A percentile compares a stretch with the other conserved stretches of the same genome.
These are phyloP conservation scores for Populus tomentosa DNA, from an alignment of 441 rosid genomes.

Conservation along the genomic window DNA sequence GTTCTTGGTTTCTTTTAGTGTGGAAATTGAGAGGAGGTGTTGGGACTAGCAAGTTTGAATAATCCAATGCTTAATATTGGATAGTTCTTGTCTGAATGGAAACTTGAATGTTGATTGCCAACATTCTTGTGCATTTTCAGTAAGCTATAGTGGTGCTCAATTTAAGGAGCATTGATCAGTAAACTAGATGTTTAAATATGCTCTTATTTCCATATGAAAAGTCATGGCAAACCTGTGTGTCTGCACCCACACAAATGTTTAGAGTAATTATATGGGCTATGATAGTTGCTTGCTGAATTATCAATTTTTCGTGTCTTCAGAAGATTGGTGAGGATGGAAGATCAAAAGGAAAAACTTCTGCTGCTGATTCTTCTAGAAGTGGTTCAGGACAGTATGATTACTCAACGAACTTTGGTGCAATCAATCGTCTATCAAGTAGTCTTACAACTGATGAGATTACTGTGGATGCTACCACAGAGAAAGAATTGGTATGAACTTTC, in stretches of 20 bases:
- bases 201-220: not conserved
- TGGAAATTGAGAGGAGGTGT: not conserved
- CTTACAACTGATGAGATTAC: constrained; percentile 35
- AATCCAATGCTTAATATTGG: not conserved
- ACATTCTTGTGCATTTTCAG: not conserved
- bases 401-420: constrained; percentile 31
- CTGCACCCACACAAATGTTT: not conserved
- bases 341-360: constrained; percentile 20
- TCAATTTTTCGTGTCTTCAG: constrained; percentile 11
- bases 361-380: constrained; percentile 15
- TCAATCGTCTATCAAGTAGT: constrained; percentile 40
- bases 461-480: constrained; percentile 79
- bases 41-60: not conserved
- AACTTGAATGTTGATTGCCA: not conserved
- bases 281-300: not conserved
- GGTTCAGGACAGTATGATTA: constrained; percentile 30
- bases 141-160: not conserved
- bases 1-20: too few species aligned
- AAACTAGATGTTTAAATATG: not conserved
- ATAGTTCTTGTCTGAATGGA: not conserved
- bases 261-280: not conserved
- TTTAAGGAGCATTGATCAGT: not conserved
- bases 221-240: not conserved
- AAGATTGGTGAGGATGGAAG: constrained; percentile 27
- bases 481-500: constrained; percentile 55